Percentiles rank a stretch among this genome's conserved stretches.
Evolutionary conservation across 805 yeast species (phyloP).

Genomic region (Wickerhamiella hasegawae): DNA sequence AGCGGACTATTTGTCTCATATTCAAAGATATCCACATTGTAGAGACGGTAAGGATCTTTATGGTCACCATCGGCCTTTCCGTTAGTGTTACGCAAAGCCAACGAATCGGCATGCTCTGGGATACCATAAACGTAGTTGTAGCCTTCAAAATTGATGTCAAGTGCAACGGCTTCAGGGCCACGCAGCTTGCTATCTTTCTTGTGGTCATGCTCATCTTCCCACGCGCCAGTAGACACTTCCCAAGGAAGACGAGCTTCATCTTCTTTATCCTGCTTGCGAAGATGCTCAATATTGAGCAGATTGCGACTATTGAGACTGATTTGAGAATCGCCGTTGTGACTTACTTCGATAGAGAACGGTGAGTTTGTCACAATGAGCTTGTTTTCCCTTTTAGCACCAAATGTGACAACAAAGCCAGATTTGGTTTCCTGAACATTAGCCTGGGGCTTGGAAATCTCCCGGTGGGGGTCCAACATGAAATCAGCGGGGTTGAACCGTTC

Average conservation of each 20-base stretch:
- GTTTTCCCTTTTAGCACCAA: slow-evolving; percentile 13
- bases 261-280: slow-evolving; percentile 32
- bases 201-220: slow-evolving; percentile 61
- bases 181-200: slow-evolving; percentile 41
- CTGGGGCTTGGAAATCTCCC: background rate
- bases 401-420: background rate
- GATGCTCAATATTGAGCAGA: slow-evolving; percentile 73
- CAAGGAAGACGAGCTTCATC: slow-evolving; percentile 29
- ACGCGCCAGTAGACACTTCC: slow-evolving; percentile 52
- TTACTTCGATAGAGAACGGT: slow-evolving; percentile 38
- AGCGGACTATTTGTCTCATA: slow-evolving; percentile 66
- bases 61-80: slow-evolving; percentile 17
- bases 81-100: slow-evolving; percentile 56
- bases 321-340: slow-evolving; percentile 29
- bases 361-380: slow-evolving; percentile 27
- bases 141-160: slow-evolving; percentile 54
- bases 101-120: slow-evolving; percentile 85
- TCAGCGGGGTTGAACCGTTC: slow-evolving; percentile 11
- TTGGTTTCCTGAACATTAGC: background rate
- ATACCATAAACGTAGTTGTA: slow-evolving; percentile 70
- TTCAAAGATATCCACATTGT: slow-evolving; percentile 89
- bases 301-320: slow-evolving; percentile 51
- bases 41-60: slow-evolving; percentile 69
- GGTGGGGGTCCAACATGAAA: slow-evolving; percentile 7
- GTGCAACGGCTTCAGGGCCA: slow-evolving; percentile 71